Evolutionary conservation across 2,329 filamentous ascomycete species (phyloP).

Genomic region (Cercospora sesami): DNA sequence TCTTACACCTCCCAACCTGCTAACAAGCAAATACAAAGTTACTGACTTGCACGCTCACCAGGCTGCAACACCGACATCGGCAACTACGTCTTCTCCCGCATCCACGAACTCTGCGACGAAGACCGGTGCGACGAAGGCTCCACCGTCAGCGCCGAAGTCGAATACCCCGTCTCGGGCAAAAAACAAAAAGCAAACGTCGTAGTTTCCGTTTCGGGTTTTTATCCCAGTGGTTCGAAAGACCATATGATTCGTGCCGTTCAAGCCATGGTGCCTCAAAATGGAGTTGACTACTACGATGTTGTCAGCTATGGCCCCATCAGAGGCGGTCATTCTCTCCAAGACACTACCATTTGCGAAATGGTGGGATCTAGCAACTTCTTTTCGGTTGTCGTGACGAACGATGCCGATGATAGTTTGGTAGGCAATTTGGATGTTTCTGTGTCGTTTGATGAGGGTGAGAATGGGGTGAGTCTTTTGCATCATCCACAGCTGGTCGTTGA

Average conservation of each 20-base stretch:
- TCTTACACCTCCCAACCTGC: background rate
- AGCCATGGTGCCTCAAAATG: conserved; percentile 5
- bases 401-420: background rate
- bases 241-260: conserved; percentile 5
- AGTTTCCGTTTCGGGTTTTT: background rate
- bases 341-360: background rate
- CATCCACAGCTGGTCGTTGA: background rate
- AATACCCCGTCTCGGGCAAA: conserved; percentile 1
- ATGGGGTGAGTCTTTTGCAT: background rate
- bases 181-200: conserved; percentile 2
- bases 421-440: background rate
- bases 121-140: conserved; percentile 3
- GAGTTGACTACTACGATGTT: conserved; percentile 4
- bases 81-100: conserved; percentile 6
- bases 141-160: background rate
- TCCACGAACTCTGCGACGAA: conserved; percentile 12
- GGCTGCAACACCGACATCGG: conserved; percentile 13
- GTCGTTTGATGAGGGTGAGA: background rate
- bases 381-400: background rate
- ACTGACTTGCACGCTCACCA: background rate
- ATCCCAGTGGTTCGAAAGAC: conserved; percentile 5
- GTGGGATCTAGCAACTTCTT: conserved; percentile 11
- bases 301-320: background rate
- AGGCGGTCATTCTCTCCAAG: background rate
- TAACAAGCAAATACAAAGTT: background rate